Base-by-base conservation (phyloP, 306 rosid genomes). In the Acmispon strigosus region DNA sequence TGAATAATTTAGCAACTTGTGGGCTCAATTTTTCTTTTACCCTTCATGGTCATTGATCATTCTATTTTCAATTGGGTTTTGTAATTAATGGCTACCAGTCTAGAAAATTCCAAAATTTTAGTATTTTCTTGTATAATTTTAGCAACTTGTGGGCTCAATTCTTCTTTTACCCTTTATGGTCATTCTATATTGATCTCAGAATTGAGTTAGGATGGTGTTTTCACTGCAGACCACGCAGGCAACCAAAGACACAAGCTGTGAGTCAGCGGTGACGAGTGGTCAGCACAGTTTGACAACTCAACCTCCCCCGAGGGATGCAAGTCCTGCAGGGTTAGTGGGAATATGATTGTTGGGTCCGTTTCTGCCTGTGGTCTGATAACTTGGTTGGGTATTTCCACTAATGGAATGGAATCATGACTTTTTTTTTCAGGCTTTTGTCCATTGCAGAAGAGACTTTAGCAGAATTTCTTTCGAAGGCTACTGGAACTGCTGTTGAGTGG, bases 401-500 rank as follows among this genome's bases (percentile, higher is more conserved):
- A 84, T 79, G 70, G 73, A 60, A 82, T 79, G 68, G 75, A 61
- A 82, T 83, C 74, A 7, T 69, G 55, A 58, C 44, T 78, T 52
- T 55, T 82, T 47, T 80, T 17, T 61, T 73, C 86, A 93, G 98
- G 85, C 97, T 93, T 83, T 90, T 93, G 98, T 90, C 98, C 96
- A 93, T 93, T 88, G 98, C 98, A 93, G 98, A 93, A 86, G 98
- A 93, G 80, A 93, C 98, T 93, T 85, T 93, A 93, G 90, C 96
- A 88, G 98, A 90, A 96, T 93, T 93, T 93, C 98, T 93, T 90
- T 93, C 98, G 66, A 93, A 93, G 98, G 98, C 98, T 14, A 93
- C 98, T 86, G 98, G 98, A 78, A 93, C 98, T 76, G 98, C 98
- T 66, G 98, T 93, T 52, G 97, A 93, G 98, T 93, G 98, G 98